phyloP scores from a whole-genome alignment of 1,284 basidiomycete genomes.

The Agaricales sp. region DNA sequence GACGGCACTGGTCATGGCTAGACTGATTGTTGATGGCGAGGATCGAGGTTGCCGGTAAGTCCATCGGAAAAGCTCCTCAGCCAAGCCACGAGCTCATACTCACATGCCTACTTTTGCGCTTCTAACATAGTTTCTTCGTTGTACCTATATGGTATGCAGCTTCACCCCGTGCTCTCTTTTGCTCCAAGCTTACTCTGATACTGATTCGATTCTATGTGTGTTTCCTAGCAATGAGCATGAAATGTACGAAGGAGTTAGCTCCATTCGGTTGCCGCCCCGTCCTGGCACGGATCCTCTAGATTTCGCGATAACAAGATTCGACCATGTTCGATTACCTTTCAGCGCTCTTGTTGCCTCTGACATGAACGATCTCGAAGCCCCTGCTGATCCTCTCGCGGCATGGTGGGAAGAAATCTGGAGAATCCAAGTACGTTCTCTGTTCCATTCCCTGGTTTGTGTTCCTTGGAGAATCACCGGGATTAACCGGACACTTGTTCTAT shows the following conservation, averaged over 20 bases:
- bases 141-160: constrained; percentile 28
- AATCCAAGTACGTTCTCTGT: constrained; percentile 20
- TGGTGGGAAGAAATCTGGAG: constrained; percentile 46
- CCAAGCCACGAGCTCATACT: neutral
- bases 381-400: constrained; percentile 28
- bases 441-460: neutral
- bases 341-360: constrained; percentile 35
- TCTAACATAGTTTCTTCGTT: constrained; percentile 31
- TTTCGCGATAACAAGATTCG: constrained; percentile 36
- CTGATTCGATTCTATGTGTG: too few relatives aligned
- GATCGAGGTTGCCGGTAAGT: constrained; percentile 34
- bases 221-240: constrained; percentile 30
- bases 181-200: too few relatives aligned
- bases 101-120: too few relatives aligned
- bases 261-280: constrained; percentile 31
- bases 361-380: constrained; percentile 23
- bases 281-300: constrained; percentile 36
- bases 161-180: neutral
- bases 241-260: constrained; percentile 37
- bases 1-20: constrained; percentile 42
- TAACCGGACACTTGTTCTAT: too few relatives aligned
- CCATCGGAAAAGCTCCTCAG: neutral
- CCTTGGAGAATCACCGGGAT: neutral
- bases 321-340: constrained; percentile 32
- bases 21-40: constrained; percentile 35